These are phyloP conservation scores for Erythrophleum ivorense DNA, from an alignment of 331 rosid genomes.

Conservation along the genomic window DNA sequence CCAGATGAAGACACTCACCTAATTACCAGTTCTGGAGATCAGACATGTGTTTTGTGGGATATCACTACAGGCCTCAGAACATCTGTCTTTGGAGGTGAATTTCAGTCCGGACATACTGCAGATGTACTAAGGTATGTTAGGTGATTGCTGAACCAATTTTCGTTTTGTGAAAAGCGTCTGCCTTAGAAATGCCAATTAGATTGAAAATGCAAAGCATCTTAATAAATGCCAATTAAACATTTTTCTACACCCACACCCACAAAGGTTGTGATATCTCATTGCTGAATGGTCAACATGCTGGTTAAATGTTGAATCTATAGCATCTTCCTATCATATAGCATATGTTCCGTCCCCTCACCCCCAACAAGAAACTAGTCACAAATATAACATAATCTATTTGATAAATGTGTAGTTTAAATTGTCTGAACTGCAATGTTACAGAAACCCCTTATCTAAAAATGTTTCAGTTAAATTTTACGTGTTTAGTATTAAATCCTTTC, in stretches of 20 bases:
- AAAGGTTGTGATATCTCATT: conserved; percentile 3
- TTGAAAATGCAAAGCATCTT: conserved; percentile 30
- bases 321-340: conserved; percentile 1
- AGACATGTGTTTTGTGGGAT: conserved; percentile 94
- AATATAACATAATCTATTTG: conserved; percentile 20
- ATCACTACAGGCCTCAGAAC: conserved; percentile 91
- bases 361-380: not conserved
- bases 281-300: not conserved
- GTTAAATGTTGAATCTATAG: conserved; percentile 15
- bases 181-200: conserved; percentile 2
- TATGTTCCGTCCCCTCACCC: not conserved
- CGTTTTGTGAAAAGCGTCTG: conserved; percentile 9
- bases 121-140: conserved; percentile 82
- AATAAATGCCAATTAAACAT: conserved; percentile 2
- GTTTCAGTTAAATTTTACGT: conserved; percentile 24
- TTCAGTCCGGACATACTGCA: conserved; percentile 96
- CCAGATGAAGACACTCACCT: conserved; percentile 93
- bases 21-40: conserved; percentile 92
- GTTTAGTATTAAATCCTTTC: conserved; percentile 13
- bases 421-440: conserved; percentile 9
- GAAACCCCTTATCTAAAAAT: conserved; percentile 9
- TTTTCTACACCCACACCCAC: not conserved
- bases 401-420: conserved; percentile 16
- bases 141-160: conserved; percentile 33
- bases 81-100: conserved; percentile 96